Conservation (phyloP, 306 rosid species). For the Trifolium fragiferum region DNA sequence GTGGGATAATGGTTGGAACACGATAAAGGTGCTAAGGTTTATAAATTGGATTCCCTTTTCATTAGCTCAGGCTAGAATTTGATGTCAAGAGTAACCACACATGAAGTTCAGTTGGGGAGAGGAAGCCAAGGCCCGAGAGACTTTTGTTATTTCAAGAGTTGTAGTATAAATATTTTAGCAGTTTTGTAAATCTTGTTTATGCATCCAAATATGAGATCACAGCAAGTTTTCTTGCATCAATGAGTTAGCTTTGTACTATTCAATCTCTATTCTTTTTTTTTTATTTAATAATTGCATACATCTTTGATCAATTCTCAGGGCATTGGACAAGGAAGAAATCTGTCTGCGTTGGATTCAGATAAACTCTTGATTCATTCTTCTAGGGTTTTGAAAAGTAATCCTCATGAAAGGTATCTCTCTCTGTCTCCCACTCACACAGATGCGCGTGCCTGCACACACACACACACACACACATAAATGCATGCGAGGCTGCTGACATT, state of each 20-base stretch:
- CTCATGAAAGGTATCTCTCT: constrained; percentile 69
- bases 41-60: constrained; percentile 15
- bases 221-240: constrained; percentile 23
- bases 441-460: neutral
- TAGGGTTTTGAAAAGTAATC: constrained; percentile 69
- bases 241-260: constrained; percentile 25
- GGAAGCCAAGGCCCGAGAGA: neutral
- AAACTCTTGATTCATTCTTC: constrained; percentile 92
- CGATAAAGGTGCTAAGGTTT: constrained; percentile 17
- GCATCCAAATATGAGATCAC: constrained; percentile 24
- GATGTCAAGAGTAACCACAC: neutral
- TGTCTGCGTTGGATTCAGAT: constrained; percentile 73
- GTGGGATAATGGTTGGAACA: neutral
- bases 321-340: constrained; percentile 67
- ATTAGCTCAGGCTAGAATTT: constrained; percentile 17
- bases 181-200: constrained; percentile 2
- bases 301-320: constrained; percentile 61
- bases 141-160: constrained; percentile 22
- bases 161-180: constrained; percentile 3
- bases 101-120: neutral
- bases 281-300: constrained; percentile 37
- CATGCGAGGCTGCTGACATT: constrained; percentile 21
- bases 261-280: constrained; percentile 29
- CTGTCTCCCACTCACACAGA: constrained; percentile 35
- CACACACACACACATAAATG: neutral